Base-by-base conservation (phyloP, 305 asterid genomes). In the Fraxinus velutina region DNA sequence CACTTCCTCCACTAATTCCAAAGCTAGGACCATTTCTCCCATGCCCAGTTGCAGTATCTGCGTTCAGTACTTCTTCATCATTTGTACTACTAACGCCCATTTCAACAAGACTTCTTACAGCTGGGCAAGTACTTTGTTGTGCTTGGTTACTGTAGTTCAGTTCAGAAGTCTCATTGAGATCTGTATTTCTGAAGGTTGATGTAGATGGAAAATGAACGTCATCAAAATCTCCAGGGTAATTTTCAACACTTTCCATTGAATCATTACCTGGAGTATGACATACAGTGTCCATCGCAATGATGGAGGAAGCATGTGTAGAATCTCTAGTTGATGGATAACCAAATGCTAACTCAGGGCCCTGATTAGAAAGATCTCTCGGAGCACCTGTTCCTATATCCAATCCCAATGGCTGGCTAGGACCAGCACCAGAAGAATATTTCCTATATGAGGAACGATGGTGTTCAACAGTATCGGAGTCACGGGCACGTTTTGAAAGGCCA, bases 161-260 rank as follows among this genome's bases (percentile, higher is more conserved):
- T 85, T 93, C 99, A 57, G 99, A 96, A 60, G 93, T 88, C 90
- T 92, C 98, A 60, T 89, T 87, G 70, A 83, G 88, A 77, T 94
- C 97, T 42, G 91, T 83, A 82, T 88, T 88, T 91, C 92, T 92
- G 86, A 87, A 79, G 78, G 88, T 84, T 60, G 97, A 93, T 10
- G 95, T 92, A 76, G 98, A 94, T 78, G 98, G 96, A 85, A 91
- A 83, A 60, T 93, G 86, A 79, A 89, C 83, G 73, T 96, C 99
- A 82, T 91, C 97, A 76, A 91, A 86, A 82, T 94, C 93, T 77
- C 91, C 94, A 39, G 98, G 99, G 82, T 81, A 88, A 80, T 96
- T 94, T 85, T 96, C 99, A 80, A 96, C 99, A 64, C 99, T 96
- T 84, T 96, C 99, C 98, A 94, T 93, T 8, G 99, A 96, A 89